These are phyloP conservation scores for Mortierella sp. DNA, from an alignment of 371 early-diverging fungal genomes.

Conservation along the genomic window DNA sequence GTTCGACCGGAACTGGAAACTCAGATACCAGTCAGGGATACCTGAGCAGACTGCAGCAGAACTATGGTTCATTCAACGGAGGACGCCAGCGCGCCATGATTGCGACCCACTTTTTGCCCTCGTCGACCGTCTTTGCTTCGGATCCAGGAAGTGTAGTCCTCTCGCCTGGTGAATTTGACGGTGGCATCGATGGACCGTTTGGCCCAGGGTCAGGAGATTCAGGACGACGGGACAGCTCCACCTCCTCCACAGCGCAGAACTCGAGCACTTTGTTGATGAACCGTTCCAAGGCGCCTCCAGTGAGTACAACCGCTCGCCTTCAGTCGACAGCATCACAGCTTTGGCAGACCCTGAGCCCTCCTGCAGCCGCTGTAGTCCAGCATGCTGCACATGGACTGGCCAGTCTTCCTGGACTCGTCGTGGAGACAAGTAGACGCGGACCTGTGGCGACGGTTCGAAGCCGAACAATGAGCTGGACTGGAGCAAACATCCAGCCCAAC, in stretches of 20 bases:
- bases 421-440: constrained; percentile 49
- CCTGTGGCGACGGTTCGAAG: constrained; percentile 49
- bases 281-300: constrained; percentile 56
- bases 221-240: constrained; percentile 17
- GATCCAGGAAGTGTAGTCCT: constrained; percentile 27
- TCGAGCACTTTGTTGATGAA: constrained; percentile 45
- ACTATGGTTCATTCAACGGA: background rate
- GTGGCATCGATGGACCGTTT: constrained; percentile 26
- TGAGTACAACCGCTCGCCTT: constrained; percentile 46
- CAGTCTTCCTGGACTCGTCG: constrained; percentile 51
- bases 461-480: constrained; percentile 56
- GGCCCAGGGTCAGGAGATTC: constrained; percentile 13
- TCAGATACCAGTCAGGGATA: constrained; percentile 41
- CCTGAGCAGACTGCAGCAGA: constrained; percentile 28
- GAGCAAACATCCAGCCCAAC: constrained; percentile 20
- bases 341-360: constrained; percentile 56
- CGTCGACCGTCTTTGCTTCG: constrained; percentile 52
- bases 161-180: constrained; percentile 40
- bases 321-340: constrained; percentile 50
- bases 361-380: constrained; percentile 52
- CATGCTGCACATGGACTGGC: constrained; percentile 56
- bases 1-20: constrained; percentile 33
- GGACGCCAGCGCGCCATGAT: constrained; percentile 48
- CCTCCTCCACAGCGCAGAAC: constrained; percentile 27
- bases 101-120: constrained; percentile 49